Conservation (phyloP, 129 eudicot genomes). For the Logfia minima region DNA sequence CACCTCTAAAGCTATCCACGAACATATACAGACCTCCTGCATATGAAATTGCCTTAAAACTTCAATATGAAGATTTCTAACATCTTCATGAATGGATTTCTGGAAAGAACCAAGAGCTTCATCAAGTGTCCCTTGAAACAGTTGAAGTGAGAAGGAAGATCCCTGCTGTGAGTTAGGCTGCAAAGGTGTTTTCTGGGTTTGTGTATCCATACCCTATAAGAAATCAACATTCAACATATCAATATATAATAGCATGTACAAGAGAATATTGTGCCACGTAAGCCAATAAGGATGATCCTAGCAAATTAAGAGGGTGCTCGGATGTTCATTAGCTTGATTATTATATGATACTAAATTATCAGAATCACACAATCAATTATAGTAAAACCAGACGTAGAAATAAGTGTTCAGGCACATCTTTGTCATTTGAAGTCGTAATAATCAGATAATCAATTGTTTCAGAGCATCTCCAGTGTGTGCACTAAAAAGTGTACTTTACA, state of each 20-base stretch:
- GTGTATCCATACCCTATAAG: slow-evolving; percentile 58
- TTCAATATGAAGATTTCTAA: slow-evolving; percentile 95
- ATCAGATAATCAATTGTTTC: neutral
- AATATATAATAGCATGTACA: neutral
- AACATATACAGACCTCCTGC: slow-evolving; percentile 68
- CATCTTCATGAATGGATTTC: slow-evolving; percentile 91
- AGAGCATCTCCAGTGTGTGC: neutral
- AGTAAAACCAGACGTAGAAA: neutral
- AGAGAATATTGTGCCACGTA: neutral
- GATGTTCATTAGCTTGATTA: neutral
- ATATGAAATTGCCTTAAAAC: slow-evolving; percentile 83
- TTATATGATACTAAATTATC: neutral
- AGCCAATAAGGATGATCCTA: neutral
- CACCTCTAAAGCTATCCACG: neutral
- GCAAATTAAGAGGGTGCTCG: neutral
- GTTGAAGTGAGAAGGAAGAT: slow-evolving; percentile 82
- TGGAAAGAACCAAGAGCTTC: slow-evolving; percentile 92
- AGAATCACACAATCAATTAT: slow-evolving; percentile 1
- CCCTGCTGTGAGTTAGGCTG: slow-evolving; percentile 75
- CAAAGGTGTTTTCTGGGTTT: slow-evolving; percentile 42
- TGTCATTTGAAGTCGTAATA: neutral
- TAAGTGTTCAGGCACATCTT: neutral
- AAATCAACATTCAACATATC: slow-evolving; percentile 6
- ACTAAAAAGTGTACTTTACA: neutral
- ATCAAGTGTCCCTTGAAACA: slow-evolving; percentile 90